phyloP scores from a whole-genome alignment of 2,329 filamentous ascomycete genomes.

The Scedosporium apiospermum region DNA sequence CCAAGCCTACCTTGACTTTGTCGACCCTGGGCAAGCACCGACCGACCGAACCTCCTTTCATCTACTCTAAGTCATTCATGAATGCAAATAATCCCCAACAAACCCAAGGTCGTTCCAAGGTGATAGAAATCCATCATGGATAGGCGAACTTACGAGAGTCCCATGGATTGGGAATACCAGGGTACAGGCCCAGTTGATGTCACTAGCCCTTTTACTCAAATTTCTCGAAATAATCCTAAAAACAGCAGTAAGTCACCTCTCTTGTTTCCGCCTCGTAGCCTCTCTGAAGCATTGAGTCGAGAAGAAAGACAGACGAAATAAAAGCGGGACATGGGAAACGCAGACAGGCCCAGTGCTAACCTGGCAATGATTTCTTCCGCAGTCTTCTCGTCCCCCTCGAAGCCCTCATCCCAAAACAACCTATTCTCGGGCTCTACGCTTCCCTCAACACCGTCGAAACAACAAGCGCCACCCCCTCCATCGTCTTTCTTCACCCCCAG shows the following conservation, averaged over 20 bases:
- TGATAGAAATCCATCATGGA: slow-evolving; percentile 29
- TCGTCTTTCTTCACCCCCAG: slow-evolving; percentile 33
- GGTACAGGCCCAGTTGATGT: slow-evolving; percentile 46
- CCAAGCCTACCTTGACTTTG: too few relatives aligned
- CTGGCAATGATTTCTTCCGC: neutral
- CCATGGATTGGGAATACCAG: slow-evolving; percentile 61
- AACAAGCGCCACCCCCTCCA: neutral
- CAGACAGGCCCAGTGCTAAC: neutral
- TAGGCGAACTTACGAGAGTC: slow-evolving; percentile 47
- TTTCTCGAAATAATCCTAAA: slow-evolving; percentile 29
- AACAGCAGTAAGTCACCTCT: slow-evolving; percentile 24
- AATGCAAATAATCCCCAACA: neutral
- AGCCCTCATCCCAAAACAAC: neutral
- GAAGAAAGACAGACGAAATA: too few relatives aligned
- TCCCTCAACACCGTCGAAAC: neutral
- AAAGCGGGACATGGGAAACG: neutral
- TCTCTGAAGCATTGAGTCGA: slow-evolving; percentile 12
- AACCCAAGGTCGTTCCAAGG: neutral
- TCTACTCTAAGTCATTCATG: neutral
- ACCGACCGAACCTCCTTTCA: neutral
- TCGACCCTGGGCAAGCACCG: too few relatives aligned
- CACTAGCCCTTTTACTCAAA: slow-evolving; percentile 52
- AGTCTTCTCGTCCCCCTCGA: slow-evolving; percentile 4
- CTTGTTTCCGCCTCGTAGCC: neutral
- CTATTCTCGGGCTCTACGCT: neutral